Evolutionary conservation across 1,284 basidiomycete species (phyloP).

Genomic region (Abortiporus biennis): DNA sequence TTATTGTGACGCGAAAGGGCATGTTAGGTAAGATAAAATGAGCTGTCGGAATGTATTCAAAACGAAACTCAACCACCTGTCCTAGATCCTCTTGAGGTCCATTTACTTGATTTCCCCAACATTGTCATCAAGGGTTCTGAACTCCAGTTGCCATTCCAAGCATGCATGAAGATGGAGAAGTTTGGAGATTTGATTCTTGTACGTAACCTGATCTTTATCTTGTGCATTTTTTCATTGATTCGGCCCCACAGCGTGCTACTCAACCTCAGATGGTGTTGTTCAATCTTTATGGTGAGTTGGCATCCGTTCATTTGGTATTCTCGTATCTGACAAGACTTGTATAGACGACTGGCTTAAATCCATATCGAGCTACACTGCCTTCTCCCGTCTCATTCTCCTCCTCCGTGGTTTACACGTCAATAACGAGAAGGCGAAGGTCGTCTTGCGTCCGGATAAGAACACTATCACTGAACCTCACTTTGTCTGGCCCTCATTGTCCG

Average conservation of each 20-base stretch:
- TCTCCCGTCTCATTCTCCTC: constrained; percentile 94
- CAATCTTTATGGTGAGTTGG: constrained; percentile 79
- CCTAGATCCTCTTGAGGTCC: constrained; percentile 91
- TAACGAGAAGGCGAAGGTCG: constrained; percentile 98
- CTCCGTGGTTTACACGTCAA: constrained; percentile 98
- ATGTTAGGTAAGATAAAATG: constrained; percentile 71
- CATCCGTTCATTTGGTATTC: background rate
- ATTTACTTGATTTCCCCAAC: constrained; percentile 99
- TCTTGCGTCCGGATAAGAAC: constrained; percentile 87
- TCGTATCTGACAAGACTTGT: constrained; percentile 1
- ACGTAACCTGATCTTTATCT: constrained; percentile 17
- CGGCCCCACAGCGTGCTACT: constrained; percentile 62
- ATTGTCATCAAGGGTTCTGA: constrained; percentile 99
- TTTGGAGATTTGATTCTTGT: constrained; percentile 96
- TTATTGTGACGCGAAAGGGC: constrained; percentile 99
- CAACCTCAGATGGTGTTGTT: constrained; percentile 99
- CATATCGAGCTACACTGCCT: constrained; percentile 98
- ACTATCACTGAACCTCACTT: constrained; percentile 98
- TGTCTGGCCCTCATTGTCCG: constrained; percentile 93
- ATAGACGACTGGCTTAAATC: constrained; percentile 97
- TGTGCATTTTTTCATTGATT: background rate
- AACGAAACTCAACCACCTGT: constrained; percentile 5
- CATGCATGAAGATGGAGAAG: constrained; percentile 99
- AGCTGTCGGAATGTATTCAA: background rate
- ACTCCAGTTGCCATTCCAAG: constrained; percentile 97